These are phyloP conservation scores for Waitea zeae DNA, from an alignment of 1,284 basidiomycete genomes.

Conservation along the genomic window DNA sequence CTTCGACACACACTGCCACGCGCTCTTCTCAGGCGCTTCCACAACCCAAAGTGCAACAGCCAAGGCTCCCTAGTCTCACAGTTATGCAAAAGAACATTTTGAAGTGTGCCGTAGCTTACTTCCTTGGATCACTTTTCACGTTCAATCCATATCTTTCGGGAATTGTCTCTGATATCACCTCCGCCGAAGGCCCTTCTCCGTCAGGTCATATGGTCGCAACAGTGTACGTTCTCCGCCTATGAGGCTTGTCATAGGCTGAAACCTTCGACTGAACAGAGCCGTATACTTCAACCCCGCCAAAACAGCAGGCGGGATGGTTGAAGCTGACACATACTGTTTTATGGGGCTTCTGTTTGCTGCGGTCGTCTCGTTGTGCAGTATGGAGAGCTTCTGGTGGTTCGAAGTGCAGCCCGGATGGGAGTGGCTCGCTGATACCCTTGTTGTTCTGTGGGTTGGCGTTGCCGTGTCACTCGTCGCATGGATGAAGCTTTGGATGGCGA, in stretches of 20 bases:
- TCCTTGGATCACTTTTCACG: slow-evolving; percentile 84
- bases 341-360: slow-evolving; percentile 58
- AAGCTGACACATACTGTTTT: slow-evolving; percentile 68
- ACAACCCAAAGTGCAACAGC: not conserved
- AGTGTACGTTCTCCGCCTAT: slow-evolving; percentile 39
- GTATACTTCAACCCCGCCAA: slow-evolving; percentile 79
- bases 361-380: slow-evolving; percentile 59
- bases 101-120: slow-evolving; percentile 87
- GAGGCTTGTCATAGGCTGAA: too few relatives aligned
- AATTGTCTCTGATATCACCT: slow-evolving; percentile 44
- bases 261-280: slow-evolving; percentile 41
- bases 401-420: slow-evolving; percentile 51
- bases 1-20: too few relatives aligned
- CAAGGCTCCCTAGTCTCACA: slow-evolving; percentile 16
- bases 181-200: slow-evolving; percentile 36
- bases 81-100: slow-evolving; percentile 55
- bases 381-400: slow-evolving; percentile 65
- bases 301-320: slow-evolving; percentile 81
- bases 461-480: slow-evolving; percentile 74
- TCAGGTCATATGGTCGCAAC: slow-evolving; percentile 60
- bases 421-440: slow-evolving; percentile 48
- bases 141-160: slow-evolving; percentile 60
- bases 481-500: slow-evolving; percentile 81
- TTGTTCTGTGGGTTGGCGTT: slow-evolving; percentile 68
- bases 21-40: not conserved